A percentile compares a stretch with the other conserved stretches of the same genome.
These are phyloP conservation scores for Pseudodiploospora longispora DNA, from an alignment of 2,329 filamentous ascomycete genomes.

Conservation along the genomic window DNA sequence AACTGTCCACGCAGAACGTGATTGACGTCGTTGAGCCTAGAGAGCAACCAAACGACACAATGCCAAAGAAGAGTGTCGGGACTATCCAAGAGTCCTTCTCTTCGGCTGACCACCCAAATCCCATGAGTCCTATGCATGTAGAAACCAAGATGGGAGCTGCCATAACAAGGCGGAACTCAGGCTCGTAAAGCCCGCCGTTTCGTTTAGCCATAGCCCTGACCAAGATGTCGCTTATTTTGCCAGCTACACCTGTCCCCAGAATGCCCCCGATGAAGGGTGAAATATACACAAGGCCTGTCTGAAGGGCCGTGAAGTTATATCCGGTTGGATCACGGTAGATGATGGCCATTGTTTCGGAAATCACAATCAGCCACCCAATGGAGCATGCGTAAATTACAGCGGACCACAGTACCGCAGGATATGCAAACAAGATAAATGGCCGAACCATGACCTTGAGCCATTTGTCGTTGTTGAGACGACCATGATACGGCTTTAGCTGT, in stretches of 20 bases:
- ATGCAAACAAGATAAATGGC: conserved; percentile 79
- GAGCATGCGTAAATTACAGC: conserved; percentile 77
- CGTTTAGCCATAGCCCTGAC: conserved; percentile 73
- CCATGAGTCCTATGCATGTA: conserved; percentile 82
- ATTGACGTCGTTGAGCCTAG: conserved; percentile 86
- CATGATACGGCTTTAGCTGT: conserved; percentile 69
- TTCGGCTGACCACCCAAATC: conserved; percentile 87
- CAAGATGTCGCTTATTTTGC: conserved; percentile 77
- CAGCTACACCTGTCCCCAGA: conserved; percentile 84
- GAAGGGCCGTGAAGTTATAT: conserved; percentile 76
- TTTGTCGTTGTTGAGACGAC: conserved; percentile 66
- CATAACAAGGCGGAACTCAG: conserved; percentile 89
- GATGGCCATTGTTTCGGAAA: conserved; percentile 77
- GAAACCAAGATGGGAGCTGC: conserved; percentile 67
- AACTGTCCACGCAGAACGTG: conserved; percentile 89
- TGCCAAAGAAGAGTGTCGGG: conserved; percentile 85
- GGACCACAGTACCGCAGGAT: conserved; percentile 87
- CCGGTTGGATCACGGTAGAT: conserved; percentile 62
- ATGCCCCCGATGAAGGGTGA: conserved; percentile 85
- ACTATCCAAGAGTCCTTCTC: conserved; percentile 76
- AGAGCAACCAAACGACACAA: conserved; percentile 87
- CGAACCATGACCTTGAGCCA: conserved; percentile 73
- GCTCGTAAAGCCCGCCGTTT: conserved; percentile 92
- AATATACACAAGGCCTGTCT: conserved; percentile 80
- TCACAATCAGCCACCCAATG: conserved; percentile 89